Evolutionary conservation across 2,329 filamentous ascomycete genomes (phyloP).

Genomic region (Colletotrichum sp.): DNA sequence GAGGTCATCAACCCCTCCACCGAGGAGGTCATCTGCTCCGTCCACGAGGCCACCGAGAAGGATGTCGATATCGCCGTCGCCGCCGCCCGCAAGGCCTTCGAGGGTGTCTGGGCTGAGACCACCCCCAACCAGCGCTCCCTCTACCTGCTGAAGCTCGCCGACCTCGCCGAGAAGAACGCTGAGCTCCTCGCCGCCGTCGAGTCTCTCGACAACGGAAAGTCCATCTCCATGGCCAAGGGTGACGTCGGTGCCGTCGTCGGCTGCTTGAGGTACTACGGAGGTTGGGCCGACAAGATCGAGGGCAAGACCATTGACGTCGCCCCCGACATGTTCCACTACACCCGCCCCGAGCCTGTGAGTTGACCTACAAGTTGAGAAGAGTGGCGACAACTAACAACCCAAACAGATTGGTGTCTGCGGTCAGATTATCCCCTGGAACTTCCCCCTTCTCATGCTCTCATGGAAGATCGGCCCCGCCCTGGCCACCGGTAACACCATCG

Average conservation of each 20-base stretch:
- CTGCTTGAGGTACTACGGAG: constrained; percentile 73
- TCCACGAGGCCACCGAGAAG: constrained; percentile 87
- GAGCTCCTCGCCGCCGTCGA: constrained; percentile 83
- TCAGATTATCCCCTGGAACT: constrained; percentile 92
- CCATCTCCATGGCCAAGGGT: constrained; percentile 75
- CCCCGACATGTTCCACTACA: constrained; percentile 84
- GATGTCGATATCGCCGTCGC: constrained; percentile 81
- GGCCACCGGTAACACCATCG: constrained; percentile 73
- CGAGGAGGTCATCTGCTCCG: constrained; percentile 83
- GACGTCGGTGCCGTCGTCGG: constrained; percentile 73
- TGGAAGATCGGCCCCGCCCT: constrained; percentile 85
- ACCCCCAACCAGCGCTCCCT: constrained; percentile 75
- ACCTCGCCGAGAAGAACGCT: constrained; percentile 78
- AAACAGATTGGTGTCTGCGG: constrained; percentile 75
- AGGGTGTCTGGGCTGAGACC: constrained; percentile 71
- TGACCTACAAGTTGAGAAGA: accelerated
- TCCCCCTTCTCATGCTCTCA: constrained; percentile 78
- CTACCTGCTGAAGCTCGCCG: constrained; percentile 77
- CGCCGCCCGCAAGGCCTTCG: constrained; percentile 85
- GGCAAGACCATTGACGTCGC: constrained; percentile 86
- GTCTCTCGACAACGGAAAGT: constrained; percentile 88
- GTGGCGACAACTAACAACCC: background rate
- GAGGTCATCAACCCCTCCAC: constrained; percentile 89
- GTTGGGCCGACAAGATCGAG: constrained; percentile 91
- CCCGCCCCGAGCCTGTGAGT: constrained; percentile 73